phyloP scores from a whole-genome alignment of 2,329 filamentous ascomycete genomes.

The Mycocentrospora acerina region DNA sequence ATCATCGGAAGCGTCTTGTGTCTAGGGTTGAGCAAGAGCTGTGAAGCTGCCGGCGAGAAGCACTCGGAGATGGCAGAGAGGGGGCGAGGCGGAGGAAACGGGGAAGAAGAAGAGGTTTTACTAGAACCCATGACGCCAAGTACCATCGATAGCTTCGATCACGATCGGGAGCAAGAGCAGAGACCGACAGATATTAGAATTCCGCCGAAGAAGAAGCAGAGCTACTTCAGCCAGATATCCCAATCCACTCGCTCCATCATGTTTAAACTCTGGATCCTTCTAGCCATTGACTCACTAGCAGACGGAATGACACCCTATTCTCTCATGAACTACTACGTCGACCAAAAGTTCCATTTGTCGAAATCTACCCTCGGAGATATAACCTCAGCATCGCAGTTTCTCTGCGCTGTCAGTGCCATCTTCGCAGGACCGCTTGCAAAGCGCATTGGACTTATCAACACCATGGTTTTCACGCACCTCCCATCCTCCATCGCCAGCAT shows the following conservation, averaged over 20 bases:
- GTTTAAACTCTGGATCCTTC: conserved; percentile 65
- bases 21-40: conserved; percentile 42
- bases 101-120: conserved; percentile 38
- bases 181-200: conserved; percentile 17
- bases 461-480: conserved; percentile 52
- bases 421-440: conserved; percentile 61
- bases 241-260: conserved; percentile 59
- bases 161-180: conserved; percentile 16
- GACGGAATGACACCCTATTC: conserved; percentile 58
- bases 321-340: conserved; percentile 41
- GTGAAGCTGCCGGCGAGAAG: conserved; percentile 42
- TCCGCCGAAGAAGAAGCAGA: conserved; percentile 30
- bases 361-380: conserved; percentile 63
- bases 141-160: conserved; percentile 33
- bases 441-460: conserved; percentile 63
- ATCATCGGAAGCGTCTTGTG: conserved; percentile 43
- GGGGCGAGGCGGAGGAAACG: conserved; percentile 13
- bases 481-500: conserved; percentile 61
- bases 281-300: conserved; percentile 64
- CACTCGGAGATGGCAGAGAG: conserved; percentile 26
- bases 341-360: conserved; percentile 36
- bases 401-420: conserved; percentile 56
- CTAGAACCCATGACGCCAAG: conserved; percentile 36
- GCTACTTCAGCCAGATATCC: conserved; percentile 57
- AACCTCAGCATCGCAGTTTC: conserved; percentile 50